phyloP scores from a whole-genome alignment of 2,329 filamentous ascomycete species.

The Grosmannia serpens region DNA sequence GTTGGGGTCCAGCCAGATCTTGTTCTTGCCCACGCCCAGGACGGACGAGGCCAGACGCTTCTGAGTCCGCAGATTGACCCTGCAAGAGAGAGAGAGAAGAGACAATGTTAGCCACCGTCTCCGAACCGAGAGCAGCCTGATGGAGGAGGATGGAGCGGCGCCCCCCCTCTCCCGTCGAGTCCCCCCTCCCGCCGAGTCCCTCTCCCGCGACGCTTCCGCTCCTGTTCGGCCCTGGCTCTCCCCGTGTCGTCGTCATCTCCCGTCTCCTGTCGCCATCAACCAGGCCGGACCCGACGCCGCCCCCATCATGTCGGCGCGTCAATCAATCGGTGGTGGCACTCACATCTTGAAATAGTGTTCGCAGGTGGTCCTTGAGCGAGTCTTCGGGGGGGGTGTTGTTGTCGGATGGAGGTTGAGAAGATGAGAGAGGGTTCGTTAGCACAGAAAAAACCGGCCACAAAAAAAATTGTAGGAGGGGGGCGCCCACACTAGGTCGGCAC shows the following conservation, averaged over 20 bases:
- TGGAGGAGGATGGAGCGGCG: no score
- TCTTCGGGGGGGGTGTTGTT: neutral
- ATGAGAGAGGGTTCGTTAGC: neutral
- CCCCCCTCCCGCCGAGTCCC: no score
- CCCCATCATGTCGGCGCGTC: neutral
- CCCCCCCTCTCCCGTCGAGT: no score
- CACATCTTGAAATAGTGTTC: constrained; percentile 11
- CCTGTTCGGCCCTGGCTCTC: neutral
- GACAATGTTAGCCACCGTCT: constrained; percentile 10
- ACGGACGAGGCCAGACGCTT: constrained; percentile 99
- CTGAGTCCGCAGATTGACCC: constrained; percentile 99
- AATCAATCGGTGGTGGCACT: neutral
- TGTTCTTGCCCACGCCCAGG: constrained; percentile 98
- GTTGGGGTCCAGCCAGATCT: constrained; percentile 99
- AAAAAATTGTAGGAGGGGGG: constrained; percentile 7
- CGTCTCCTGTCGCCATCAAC: neutral
- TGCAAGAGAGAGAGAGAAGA: constrained; percentile 33
- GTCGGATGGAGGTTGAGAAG: constrained; percentile 2
- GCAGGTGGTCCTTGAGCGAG: constrained; percentile 6
- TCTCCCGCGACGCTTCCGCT: neutral
- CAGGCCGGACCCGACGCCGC: neutral
- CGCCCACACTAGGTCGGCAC: constrained; percentile 6
- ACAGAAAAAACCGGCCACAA: constrained; percentile 6
- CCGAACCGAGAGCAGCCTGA: no score
- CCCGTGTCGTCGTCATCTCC: neutral